Evolutionary conservation across 495 filamentous ascomycete genomes (phyloP).

Genomic region (Penicillium lividum): DNA sequence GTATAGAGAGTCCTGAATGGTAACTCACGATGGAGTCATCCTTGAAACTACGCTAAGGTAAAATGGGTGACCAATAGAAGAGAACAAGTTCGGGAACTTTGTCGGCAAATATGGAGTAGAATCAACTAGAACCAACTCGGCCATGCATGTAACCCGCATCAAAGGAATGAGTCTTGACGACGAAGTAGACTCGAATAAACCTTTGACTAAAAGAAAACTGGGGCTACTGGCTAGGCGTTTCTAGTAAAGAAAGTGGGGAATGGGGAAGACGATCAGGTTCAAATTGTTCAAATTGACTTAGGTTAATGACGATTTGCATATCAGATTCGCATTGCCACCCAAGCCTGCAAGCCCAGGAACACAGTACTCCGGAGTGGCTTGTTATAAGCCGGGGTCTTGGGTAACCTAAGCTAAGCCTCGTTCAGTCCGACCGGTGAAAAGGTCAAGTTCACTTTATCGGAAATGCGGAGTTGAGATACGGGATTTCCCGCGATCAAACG

Average conservation of each 20-base stretch:
- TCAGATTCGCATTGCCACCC: constrained; percentile 14
- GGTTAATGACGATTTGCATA: constrained; percentile 10
- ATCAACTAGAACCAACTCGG: too few relatives aligned
- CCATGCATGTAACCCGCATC: not conserved
- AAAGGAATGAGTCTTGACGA: not conserved
- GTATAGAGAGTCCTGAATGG: not conserved
- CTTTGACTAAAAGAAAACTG: constrained; percentile 29
- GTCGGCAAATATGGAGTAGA: too few relatives aligned
- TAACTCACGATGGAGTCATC: not conserved
- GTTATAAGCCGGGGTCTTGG: constrained; percentile 1
- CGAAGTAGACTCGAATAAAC: constrained; percentile 13
- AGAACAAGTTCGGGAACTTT: not conserved
- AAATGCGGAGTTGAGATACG: constrained; percentile 1
- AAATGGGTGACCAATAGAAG: not conserved
- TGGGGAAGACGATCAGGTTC: constrained; percentile 2
- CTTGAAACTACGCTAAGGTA: not conserved
- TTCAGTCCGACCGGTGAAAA: not conserved
- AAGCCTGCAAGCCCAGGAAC: constrained; percentile 13
- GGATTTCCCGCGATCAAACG: not conserved
- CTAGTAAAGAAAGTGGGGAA: constrained; percentile 3
- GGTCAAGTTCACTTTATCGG: not conserved
- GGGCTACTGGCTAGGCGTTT: constrained; percentile 12
- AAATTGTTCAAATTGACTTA: not conserved
- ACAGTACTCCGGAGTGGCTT: constrained; percentile 22
- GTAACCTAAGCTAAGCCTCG: constrained; percentile 2